phyloP scores from a whole-genome alignment of 306 rosid genomes.

The Glycyrrhiza uralensis region DNA sequence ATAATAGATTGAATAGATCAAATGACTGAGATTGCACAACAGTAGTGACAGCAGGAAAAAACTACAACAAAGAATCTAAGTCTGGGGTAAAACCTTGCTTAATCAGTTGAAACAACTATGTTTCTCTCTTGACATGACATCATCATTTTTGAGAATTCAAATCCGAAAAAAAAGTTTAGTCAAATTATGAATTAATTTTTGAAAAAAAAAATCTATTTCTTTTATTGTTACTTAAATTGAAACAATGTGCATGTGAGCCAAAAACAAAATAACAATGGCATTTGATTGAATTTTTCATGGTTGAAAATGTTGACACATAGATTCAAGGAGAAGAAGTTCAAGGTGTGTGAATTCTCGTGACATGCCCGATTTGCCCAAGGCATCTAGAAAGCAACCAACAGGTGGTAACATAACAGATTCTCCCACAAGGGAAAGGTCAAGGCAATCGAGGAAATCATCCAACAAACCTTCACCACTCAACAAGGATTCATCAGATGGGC shows the following conservation, averaged over 20 bases:
- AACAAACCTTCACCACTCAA: slow-evolving; percentile 30
- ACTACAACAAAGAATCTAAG: no score
- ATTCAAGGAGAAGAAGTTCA: slow-evolving; percentile 26
- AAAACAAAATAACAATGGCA: not conserved
- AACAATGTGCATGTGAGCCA: not conserved
- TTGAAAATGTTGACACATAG: slow-evolving; percentile 25
- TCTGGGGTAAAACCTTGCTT: no score
- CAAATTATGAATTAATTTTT: no score
- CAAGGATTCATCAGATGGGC: slow-evolving; percentile 37
- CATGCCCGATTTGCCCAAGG: slow-evolving; percentile 47
- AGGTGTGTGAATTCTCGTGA: slow-evolving; percentile 34
- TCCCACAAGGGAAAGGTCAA: slow-evolving; percentile 51
- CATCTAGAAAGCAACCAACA: slow-evolving; percentile 41
- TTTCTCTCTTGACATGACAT: no score
- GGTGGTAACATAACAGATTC: slow-evolving; percentile 23
- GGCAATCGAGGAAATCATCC: slow-evolving; percentile 41
- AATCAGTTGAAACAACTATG: no score
- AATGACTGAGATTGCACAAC: no score
- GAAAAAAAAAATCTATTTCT: no score
- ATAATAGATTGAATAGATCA: no score
- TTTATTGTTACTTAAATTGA: not conserved
- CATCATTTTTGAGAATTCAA: no score
- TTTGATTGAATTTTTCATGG: not conserved
- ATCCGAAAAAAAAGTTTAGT: no score
- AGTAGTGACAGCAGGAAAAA: no score